These are phyloP conservation scores for Singerocomus inundabilis DNA, from an alignment of 1,284 basidiomycete genomes.

Conservation along the genomic window DNA sequence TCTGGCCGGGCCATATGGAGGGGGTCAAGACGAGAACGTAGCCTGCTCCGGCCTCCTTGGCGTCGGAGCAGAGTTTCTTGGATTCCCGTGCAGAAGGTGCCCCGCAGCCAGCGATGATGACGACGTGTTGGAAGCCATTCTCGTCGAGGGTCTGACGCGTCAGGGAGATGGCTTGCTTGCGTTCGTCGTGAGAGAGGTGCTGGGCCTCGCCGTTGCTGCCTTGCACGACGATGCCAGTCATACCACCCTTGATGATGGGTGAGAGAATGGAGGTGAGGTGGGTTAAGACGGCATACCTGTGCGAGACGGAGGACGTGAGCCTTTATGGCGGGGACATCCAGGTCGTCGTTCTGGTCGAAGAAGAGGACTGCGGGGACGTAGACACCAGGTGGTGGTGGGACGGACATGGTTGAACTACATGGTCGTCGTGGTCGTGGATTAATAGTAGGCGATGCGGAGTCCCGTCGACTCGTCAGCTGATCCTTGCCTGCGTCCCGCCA, in stretches of 20 bases:
- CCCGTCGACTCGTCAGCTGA: background rate
- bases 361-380: constrained; percentile 77
- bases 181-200: constrained; percentile 71
- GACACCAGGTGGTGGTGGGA: constrained; percentile 57
- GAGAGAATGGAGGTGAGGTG: background rate
- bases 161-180: constrained; percentile 60
- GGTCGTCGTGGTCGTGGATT: background rate
- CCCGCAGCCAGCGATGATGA: constrained; percentile 86
- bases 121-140: constrained; percentile 63
- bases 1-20: constrained; percentile 62
- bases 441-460: background rate
- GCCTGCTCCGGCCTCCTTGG: constrained; percentile 77
- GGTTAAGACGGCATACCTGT: constrained; percentile 38
- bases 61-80: constrained; percentile 75
- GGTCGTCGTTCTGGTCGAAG: constrained; percentile 62
- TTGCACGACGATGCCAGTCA: constrained; percentile 74
- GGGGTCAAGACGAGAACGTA: constrained; percentile 76
- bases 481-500: background rate
- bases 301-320: constrained; percentile 69
- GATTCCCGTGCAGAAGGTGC: constrained; percentile 81
- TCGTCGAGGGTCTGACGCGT: constrained; percentile 75
- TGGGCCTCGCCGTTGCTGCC: constrained; percentile 79
- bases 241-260: constrained; percentile 49
- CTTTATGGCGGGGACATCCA: constrained; percentile 59
- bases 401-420: constrained; percentile 20